These are phyloP conservation scores for Vitis amurensis DNA, from an alignment of 164 flowering plant genomes.

Conservation along the genomic window DNA sequence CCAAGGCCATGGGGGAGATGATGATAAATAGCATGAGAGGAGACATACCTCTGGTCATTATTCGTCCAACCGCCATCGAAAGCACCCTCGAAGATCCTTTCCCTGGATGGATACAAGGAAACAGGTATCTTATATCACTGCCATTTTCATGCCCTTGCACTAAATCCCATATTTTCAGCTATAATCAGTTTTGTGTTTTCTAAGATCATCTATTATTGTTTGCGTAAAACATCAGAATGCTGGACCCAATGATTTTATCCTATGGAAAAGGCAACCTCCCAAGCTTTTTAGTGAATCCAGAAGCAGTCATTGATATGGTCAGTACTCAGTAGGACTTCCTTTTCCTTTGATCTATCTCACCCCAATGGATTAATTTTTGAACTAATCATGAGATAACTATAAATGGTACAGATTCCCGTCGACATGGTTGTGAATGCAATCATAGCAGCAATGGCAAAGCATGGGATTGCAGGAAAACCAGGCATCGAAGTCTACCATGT, in stretches of 20 bases:
- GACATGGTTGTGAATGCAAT: slow-evolving; percentile 24
- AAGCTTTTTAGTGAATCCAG: not conserved
- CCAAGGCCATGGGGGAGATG: slow-evolving; percentile 21
- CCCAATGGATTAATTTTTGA: not conserved
- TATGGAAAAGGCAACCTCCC: slow-evolving; percentile 1
- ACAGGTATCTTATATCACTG: slow-evolving; percentile 1
- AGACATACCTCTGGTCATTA: slow-evolving; percentile 14
- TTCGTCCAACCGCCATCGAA: slow-evolving; percentile 10
- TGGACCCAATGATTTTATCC: not conserved
- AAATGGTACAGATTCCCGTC: slow-evolving; percentile 4
- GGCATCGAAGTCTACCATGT: slow-evolving; percentile 13
- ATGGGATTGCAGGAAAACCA: slow-evolving; percentile 7
- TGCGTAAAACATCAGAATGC: not conserved
- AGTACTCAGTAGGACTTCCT: not conserved
- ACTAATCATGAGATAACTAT: not conserved
- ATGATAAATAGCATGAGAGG: slow-evolving; percentile 7
- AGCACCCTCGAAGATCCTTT: slow-evolving; percentile 17
- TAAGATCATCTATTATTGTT: no score
- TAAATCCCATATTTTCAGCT: no score
- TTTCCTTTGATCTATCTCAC: not conserved
- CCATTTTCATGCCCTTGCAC: no score
- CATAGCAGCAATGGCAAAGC: slow-evolving; percentile 21
- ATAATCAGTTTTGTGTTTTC: no score
- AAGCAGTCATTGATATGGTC: not conserved
- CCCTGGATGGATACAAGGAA: slow-evolving; percentile 13